Evolutionary conservation across 495 filamentous ascomycete genomes (phyloP).

Genomic region (Penicillium robsamsonii): DNA sequence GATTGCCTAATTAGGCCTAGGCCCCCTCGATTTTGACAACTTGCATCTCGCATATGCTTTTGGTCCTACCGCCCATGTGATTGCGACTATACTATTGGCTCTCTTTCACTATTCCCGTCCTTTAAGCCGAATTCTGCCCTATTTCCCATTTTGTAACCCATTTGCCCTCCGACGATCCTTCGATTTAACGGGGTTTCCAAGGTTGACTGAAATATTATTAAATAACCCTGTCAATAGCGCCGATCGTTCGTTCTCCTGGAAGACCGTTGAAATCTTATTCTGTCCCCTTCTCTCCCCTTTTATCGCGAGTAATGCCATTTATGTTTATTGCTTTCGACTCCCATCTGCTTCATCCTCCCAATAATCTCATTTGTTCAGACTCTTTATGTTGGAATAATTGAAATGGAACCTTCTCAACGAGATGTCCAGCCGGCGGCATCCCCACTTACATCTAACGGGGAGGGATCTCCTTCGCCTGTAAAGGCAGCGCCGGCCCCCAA

Average conservation of each 20-base stretch:
- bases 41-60: no score
- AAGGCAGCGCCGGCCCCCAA: conserved; percentile 10
- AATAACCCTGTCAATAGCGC: conserved; percentile 20
- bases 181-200: no score
- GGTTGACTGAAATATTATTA: background rate
- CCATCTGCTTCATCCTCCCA: background rate
- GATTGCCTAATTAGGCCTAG: no score
- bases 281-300: background rate
- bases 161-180: no score
- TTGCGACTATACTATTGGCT: no score
- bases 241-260: conserved; percentile 9
- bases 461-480: conserved; percentile 4
- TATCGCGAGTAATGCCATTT: background rate
- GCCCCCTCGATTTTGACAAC: no score
- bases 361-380: background rate
- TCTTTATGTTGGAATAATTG: conserved; percentile 1
- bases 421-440: conserved; percentile 6
- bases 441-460: conserved; percentile 11
- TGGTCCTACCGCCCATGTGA: no score
- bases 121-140: no score
- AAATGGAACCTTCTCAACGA: conserved; percentile 14
- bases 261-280: conserved; percentile 5
- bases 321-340: background rate
- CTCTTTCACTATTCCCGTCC: no score
- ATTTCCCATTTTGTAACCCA: no score